These are phyloP conservation scores for Phanerodontia chrysosporium DNA, from an alignment of 768 basidiomycete genomes.

Conservation along the genomic window DNA sequence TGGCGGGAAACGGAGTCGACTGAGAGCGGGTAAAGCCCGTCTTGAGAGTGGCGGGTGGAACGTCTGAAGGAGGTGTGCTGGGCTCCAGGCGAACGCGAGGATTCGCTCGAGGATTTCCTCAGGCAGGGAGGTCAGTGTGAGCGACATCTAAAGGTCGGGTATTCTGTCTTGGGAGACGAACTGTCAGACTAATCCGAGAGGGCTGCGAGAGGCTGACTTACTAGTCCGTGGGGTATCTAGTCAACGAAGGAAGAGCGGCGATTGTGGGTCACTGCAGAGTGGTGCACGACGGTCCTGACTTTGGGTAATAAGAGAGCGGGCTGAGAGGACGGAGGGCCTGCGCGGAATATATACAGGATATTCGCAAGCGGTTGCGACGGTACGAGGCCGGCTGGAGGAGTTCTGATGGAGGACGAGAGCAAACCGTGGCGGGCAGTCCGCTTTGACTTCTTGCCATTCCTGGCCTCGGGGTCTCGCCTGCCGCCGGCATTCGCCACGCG, in stretches of 20 bases:
- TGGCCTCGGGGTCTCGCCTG: background rate
- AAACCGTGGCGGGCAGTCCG: background rate
- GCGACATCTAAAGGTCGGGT: constrained; percentile 8
- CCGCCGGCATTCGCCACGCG: background rate
- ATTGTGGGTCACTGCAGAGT: background rate
- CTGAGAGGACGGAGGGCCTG: too few species aligned
- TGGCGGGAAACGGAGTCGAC: background rate
- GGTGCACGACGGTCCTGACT: too few species aligned
- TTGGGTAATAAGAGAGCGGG: too few species aligned
- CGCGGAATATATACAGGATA: background rate
- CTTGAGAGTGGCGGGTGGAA: constrained; percentile 1
- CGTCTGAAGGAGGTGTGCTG: constrained; percentile 13
- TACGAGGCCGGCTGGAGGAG: background rate
- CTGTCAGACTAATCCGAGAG: background rate
- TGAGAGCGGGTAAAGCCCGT: constrained; percentile 2
- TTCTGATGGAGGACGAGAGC: background rate
- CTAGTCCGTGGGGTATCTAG: background rate
- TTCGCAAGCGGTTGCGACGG: background rate
- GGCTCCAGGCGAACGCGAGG: constrained; percentile 26
- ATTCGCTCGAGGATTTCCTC: constrained; percentile 47
- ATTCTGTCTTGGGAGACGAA: background rate
- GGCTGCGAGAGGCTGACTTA: background rate
- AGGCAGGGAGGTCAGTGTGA: constrained; percentile 29
- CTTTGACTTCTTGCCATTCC: background rate
- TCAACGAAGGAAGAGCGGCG: background rate